phyloP scores from a whole-genome alignment of 1,284 basidiomycete species.

The Sporisorium graminicola region DNA sequence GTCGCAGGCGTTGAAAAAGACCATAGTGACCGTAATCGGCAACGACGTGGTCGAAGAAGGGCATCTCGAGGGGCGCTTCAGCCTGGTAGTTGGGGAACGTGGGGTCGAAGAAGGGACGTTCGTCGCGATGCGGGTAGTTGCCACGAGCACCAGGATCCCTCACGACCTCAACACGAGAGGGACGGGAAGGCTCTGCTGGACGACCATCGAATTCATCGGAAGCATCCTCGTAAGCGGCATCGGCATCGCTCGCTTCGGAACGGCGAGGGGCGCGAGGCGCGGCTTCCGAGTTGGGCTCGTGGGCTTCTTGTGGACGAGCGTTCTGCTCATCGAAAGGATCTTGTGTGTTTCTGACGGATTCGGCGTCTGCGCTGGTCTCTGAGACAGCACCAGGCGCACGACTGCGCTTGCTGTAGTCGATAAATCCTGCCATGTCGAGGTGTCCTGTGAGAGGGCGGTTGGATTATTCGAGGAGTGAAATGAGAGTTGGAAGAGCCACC shows the following conservation, averaged over 20 bases:
- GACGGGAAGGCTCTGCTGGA: slow-evolving; percentile 14
- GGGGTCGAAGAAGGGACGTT: slow-evolving; percentile 57
- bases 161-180: slow-evolving; percentile 38
- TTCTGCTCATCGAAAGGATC: slow-evolving; percentile 26
- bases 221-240: slow-evolving; percentile 19
- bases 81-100: slow-evolving; percentile 52
- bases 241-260: slow-evolving; percentile 9
- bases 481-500: not conserved
- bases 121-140: slow-evolving; percentile 28
- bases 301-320: slow-evolving; percentile 3
- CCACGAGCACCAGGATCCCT: slow-evolving; percentile 21
- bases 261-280: slow-evolving; percentile 14
- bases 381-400: slow-evolving; percentile 30
- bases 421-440: slow-evolving; percentile 37
- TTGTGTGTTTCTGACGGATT: not conserved
- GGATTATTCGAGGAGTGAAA: not conserved
- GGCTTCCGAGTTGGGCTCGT: slow-evolving; percentile 8
- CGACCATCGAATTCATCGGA: slow-evolving; percentile 22
- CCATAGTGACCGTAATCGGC: slow-evolving; percentile 63
- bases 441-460: not conserved
- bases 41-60: slow-evolving; percentile 67
- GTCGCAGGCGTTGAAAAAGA: slow-evolving; percentile 46
- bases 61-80: slow-evolving; percentile 59
- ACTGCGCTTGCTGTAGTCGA: slow-evolving; percentile 55
- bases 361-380: slow-evolving; percentile 27